A percentile compares a stretch with the other conserved stretches of the same genome.
phyloP scores from a whole-genome alignment of 345 rosid species.

The Citrus trifoliata region DNA sequence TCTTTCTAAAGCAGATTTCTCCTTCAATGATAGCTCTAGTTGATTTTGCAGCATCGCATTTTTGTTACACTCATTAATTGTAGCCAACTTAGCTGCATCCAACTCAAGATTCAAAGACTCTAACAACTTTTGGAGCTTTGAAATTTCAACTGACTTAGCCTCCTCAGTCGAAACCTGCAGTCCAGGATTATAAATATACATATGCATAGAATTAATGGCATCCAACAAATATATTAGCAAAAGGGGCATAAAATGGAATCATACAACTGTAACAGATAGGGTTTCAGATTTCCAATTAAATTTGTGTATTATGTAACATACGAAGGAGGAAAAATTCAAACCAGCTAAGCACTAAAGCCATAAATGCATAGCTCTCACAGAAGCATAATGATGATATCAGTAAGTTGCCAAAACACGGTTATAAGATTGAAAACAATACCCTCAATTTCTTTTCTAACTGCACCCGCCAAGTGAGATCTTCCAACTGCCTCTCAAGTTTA shows the following conservation, averaged over 20 bases:
- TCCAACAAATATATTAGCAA: neutral
- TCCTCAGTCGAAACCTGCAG: constrained; percentile 84
- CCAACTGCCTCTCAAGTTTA: constrained; percentile 92
- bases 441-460: constrained; percentile 87
- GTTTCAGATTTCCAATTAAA: neutral
- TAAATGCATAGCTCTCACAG: neutral
- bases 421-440: constrained; percentile 41
- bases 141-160: constrained; percentile 64
- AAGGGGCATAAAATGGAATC: neutral
- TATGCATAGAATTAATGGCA: neutral
- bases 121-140: constrained; percentile 65
- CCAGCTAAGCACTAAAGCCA: neutral
- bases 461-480: constrained; percentile 90
- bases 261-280: neutral
- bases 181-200: constrained; percentile 3
- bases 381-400: neutral
- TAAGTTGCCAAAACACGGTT: constrained; percentile 11
- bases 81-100: constrained; percentile 89
- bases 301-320: neutral
- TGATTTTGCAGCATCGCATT: constrained; percentile 83
- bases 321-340: neutral
- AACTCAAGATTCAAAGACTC: constrained; percentile 81
- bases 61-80: constrained; percentile 85
- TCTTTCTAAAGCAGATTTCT: constrained; percentile 70
- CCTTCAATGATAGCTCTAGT: constrained; percentile 64